These are phyloP conservation scores for Diaporthe aspalathi DNA, from an alignment of 2,329 filamentous ascomycete genomes.

Conservation along the genomic window DNA sequence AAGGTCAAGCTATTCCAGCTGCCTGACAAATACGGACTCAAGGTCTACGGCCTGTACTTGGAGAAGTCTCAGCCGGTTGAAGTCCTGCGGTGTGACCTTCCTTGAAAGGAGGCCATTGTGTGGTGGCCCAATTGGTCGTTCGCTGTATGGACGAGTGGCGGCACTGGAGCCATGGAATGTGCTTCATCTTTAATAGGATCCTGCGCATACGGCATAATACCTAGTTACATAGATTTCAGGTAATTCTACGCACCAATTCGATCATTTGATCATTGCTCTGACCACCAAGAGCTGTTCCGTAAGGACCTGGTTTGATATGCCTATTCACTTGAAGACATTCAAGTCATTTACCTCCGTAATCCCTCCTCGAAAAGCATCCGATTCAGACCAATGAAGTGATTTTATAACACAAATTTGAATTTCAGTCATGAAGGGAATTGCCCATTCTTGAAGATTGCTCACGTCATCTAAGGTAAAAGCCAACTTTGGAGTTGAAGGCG, in stretches of 20 bases:
- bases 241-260: background rate
- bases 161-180: background rate
- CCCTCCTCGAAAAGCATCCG: no score
- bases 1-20: slow-evolving; percentile 29
- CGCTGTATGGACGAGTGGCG: background rate
- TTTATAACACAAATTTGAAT: no score
- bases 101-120: background rate
- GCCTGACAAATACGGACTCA: slow-evolving; percentile 26
- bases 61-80: slow-evolving; percentile 34
- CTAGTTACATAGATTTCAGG: background rate
- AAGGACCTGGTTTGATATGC: no score
- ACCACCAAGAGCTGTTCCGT: background rate
- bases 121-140: no score
- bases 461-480: no score
- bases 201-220: background rate
- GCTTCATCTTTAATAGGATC: background rate
- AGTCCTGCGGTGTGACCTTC: slow-evolving; percentile 38
- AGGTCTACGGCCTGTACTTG: slow-evolving; percentile 29
- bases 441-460: no score
- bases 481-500: no score
- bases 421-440: no score
- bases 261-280: no score
- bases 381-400: no score
- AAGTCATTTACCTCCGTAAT: no score
- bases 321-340: no score